phyloP scores from a whole-genome alignment of 1,139 yeast genomes.

The Neolecta irregularis region DNA sequence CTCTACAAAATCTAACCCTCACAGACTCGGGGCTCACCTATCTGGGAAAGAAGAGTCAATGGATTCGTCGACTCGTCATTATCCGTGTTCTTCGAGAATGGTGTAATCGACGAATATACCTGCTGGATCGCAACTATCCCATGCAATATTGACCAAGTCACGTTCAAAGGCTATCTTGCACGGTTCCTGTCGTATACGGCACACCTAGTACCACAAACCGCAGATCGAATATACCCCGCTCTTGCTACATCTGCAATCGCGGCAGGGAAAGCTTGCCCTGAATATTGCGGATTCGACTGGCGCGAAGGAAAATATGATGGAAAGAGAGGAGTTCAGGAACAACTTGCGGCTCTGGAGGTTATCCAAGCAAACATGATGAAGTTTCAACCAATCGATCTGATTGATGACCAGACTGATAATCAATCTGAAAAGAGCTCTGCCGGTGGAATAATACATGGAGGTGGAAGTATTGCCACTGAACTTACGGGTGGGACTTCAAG shows the following conservation, averaged over 20 bases:
- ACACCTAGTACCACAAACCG: slow-evolving; percentile 39
- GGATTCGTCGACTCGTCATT: slow-evolving; percentile 40
- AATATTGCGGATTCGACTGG: slow-evolving; percentile 63
- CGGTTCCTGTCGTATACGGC: slow-evolving; percentile 50
- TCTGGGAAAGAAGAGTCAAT: slow-evolving; percentile 42
- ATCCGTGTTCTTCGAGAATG: slow-evolving; percentile 16
- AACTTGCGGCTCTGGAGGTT: slow-evolving; percentile 60
- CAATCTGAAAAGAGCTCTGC: too few species aligned
- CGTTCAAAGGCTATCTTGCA: slow-evolving; percentile 59
- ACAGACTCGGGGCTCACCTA: slow-evolving; percentile 33
- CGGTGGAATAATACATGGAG: too few species aligned
- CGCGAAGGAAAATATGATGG: slow-evolving; percentile 12
- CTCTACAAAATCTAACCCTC: slow-evolving; percentile 1
- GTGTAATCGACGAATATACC: slow-evolving; percentile 25
- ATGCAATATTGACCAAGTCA: slow-evolving; percentile 63
- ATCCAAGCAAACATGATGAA: slow-evolving; percentile 36
- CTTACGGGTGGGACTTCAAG: slow-evolving; percentile 37
- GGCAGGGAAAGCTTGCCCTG: slow-evolving; percentile 57
- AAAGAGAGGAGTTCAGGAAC: slow-evolving; percentile 78
- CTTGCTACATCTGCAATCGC: slow-evolving; percentile 41
- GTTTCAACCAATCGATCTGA: too few species aligned
- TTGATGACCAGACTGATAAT: too few species aligned
- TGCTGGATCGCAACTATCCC: slow-evolving; percentile 37
- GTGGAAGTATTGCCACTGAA: slow-evolving; percentile 26
- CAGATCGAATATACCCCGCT: slow-evolving; percentile 31